These are phyloP conservation scores for Rhizopogon vulgaris DNA, from an alignment of 768 basidiomycete genomes.

Conservation along the genomic window DNA sequence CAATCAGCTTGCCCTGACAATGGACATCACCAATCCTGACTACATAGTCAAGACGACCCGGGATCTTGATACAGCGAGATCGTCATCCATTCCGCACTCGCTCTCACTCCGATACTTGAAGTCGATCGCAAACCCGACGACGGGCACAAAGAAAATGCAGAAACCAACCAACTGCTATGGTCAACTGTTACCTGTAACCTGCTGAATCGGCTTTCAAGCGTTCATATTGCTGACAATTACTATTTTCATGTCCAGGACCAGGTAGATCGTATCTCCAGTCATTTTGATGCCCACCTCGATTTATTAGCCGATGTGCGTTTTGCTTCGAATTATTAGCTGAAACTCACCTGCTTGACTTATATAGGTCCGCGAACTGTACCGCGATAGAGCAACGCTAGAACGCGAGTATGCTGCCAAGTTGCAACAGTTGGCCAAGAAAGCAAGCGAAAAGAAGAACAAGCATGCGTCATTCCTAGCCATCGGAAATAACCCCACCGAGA, in stretches of 20 bases:
- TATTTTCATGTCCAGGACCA: slow-evolving; percentile 47
- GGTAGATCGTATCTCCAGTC: slow-evolving; percentile 52
- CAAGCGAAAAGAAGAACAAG: slow-evolving; percentile 65
- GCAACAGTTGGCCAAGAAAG: slow-evolving; percentile 58
- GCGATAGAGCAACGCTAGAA: slow-evolving; percentile 61
- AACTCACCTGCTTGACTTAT: neutral
- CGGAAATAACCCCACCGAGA: slow-evolving; percentile 63
- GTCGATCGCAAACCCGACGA: neutral
- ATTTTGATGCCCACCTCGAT: slow-evolving; percentile 62
- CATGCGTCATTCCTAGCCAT: slow-evolving; percentile 48
- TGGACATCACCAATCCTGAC: too few species aligned
- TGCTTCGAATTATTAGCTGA: neutral
- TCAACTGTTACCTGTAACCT: slow-evolving; percentile 45
- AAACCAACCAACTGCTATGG: slow-evolving; percentile 36
- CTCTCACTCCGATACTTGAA: neutral
- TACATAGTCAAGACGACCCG: too few species aligned
- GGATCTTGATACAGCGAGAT: too few species aligned
- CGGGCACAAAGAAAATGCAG: slow-evolving; percentile 1
- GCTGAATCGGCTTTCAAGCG: slow-evolving; percentile 1
- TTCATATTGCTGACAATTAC: slow-evolving; percentile 6
- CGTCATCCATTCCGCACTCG: neutral
- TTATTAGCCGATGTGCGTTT: slow-evolving; percentile 57
- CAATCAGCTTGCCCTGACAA: too few species aligned
- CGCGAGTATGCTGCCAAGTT: slow-evolving; percentile 75
- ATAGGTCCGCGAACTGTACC: slow-evolving; percentile 70